Evolutionary conservation across 2,329 filamentous ascomycete species (phyloP), one percentile per base, ranked within the genome.

Genomic region (Fusarium paranaense): DNA sequence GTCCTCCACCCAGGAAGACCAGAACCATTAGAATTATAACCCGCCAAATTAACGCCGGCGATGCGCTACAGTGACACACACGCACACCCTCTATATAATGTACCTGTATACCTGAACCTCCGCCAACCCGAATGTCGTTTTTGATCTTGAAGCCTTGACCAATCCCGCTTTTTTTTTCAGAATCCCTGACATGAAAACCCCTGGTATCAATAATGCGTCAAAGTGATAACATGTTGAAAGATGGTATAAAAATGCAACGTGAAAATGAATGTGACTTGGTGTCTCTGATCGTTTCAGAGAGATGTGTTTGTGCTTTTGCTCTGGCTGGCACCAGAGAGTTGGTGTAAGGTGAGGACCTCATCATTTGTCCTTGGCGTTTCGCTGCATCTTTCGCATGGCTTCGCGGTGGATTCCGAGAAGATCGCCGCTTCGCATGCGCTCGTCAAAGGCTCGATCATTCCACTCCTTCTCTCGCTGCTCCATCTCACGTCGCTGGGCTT

Each of bases 361-460:
- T 69, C 66, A 76, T 42, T 33, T 66, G 45, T 85, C 79, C 74
- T 81, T 85, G 2, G 85, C 84, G 27, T 80, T 75, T 38, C 82
- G 83, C 78, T 98, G 95, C 91, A 98, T 93, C 81, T 88, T 91
- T 72, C 93, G 88, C 89, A 98, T 88, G 1, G 93, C 94, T 72
- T 95, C 92, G 22, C 93, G 88, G 81, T 98, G 95, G 25, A 92
- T 88, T 54, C 94, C 92, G 61, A 93, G 86, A 85, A 97, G 89
- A 72, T 93, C 90, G 0, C 92, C 92, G 18, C 90, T 91, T 63
- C 94, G 88, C 93, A 97, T 97, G 73, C 90, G 88, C 81, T 92
- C 90, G 73, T 95, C 93, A 77, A 95, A 91, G 40, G 87, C 87
- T 59, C 88, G 88, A 16, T 94, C 90, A 7, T 87, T 86, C 63